phyloP scores from a whole-genome alignment of 345 rosid species.

The Salix arbutifolia region DNA sequence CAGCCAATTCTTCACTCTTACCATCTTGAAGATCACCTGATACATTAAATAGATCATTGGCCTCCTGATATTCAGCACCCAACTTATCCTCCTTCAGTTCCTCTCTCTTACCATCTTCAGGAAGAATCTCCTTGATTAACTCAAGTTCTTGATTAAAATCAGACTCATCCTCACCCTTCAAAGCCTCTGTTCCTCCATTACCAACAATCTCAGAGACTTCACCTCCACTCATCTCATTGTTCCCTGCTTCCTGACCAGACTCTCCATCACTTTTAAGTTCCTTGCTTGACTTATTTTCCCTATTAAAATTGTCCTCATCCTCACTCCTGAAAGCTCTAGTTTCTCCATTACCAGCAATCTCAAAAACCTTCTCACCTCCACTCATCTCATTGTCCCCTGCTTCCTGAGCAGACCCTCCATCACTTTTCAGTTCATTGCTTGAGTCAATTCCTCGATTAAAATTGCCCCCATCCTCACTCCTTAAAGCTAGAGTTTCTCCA shows the following conservation, averaged over 20 bases:
- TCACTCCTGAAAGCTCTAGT: conserved; percentile 4
- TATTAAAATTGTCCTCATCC: conserved; percentile 13
- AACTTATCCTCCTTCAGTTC: conserved; percentile 22
- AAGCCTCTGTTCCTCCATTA: conserved; percentile 13
- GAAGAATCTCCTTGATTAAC: conserved; percentile 8
- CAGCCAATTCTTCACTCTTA: neutral
- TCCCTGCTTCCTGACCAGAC: conserved; percentile 16
- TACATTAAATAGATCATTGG: neutral
- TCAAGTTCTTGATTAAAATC: conserved; percentile 9
- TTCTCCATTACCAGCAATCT: conserved; percentile 14
- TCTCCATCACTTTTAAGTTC: conserved; percentile 38
- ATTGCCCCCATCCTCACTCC: neutral
- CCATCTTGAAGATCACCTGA: neutral
- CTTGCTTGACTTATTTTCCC: conserved; percentile 5
- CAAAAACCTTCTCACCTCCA: conserved; percentile 23
- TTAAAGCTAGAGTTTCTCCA: neutral
- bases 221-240: conserved; percentile 23
- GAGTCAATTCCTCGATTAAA: neutral
- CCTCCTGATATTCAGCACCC: conserved; percentile 18
- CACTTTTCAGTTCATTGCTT: neutral
- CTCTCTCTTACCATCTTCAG: conserved; percentile 16
- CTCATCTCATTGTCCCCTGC: conserved; percentile 10
- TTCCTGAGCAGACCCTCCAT: conserved; percentile 37
- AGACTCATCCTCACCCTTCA: conserved; percentile 17
- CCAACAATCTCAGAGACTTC: conserved; percentile 16